Evolutionary conservation across 306 rosid species (phyloP).

Genomic region (Dalbergia oliveri): DNA sequence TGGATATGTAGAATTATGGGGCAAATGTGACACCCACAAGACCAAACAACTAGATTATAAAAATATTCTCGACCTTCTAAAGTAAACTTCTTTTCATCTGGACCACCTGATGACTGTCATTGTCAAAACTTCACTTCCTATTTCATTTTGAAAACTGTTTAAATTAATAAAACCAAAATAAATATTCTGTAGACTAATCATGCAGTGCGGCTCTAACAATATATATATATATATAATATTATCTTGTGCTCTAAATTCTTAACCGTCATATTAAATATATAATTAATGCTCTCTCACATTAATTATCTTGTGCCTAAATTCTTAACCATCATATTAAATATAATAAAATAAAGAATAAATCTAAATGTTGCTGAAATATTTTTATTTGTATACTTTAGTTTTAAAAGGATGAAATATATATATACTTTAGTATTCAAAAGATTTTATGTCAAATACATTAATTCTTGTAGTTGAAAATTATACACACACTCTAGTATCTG

Average conservation of each 20-base stretch:
- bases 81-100: conserved; percentile 37
- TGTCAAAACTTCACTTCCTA: conserved; percentile 24
- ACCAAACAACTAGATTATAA: conserved; percentile 51
- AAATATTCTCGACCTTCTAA: conserved; percentile 59
- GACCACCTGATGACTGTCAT: conserved; percentile 43
- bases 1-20: conserved; percentile 6
- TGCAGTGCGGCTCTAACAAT: neutral
- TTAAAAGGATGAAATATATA: too few relatives aligned
- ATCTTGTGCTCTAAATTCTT: too few relatives aligned
- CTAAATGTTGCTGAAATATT: neutral
- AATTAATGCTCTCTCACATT: too few relatives aligned
- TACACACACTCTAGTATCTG: too few relatives aligned
- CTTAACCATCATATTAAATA: neutral
- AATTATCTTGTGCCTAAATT: conserved; percentile 33
- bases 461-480: too few relatives aligned
- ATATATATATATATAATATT: too few relatives aligned
- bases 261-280: too few relatives aligned
- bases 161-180: conserved; percentile 38
- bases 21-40: conserved; percentile 45
- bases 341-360: too few relatives aligned
- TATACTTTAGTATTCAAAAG: too few relatives aligned
- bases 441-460: too few relatives aligned
- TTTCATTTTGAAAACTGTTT: neutral
- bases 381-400: too few relatives aligned
- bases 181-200: conserved; percentile 47